phyloP scores from a whole-genome alignment of 2,329 filamentous ascomycete genomes.

The Setomelanomma holmii region DNA sequence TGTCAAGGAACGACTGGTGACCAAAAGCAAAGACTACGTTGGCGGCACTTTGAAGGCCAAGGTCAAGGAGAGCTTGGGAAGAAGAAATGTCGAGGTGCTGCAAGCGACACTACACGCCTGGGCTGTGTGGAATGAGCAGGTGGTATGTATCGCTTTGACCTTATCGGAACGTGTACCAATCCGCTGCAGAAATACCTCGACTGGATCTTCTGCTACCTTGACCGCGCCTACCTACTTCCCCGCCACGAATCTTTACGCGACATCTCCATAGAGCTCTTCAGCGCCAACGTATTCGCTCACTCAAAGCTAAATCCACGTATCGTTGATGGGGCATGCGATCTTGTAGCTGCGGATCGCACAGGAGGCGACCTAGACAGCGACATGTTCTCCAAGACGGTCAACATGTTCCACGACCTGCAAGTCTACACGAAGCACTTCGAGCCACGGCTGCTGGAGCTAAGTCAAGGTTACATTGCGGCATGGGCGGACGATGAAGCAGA shows the following conservation, averaged over 20 bases:
- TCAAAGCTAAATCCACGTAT: constrained; percentile 60
- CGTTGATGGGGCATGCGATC: constrained; percentile 74
- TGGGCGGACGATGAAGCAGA: constrained; percentile 72
- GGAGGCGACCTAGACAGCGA: constrained; percentile 65
- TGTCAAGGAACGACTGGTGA: constrained; percentile 71
- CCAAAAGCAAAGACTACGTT: constrained; percentile 71
- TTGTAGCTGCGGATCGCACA: constrained; percentile 76
- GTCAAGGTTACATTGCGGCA: constrained; percentile 70
- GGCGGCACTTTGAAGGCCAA: constrained; percentile 62
- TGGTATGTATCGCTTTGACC: constrained; percentile 61
- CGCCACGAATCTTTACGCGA: constrained; percentile 81
- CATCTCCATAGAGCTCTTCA: constrained; percentile 79
- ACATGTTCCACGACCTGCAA: constrained; percentile 84
- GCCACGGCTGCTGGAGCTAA: constrained; percentile 71
- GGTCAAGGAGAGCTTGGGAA: constrained; percentile 64
- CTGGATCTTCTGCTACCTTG: constrained; percentile 92
- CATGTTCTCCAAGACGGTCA: constrained; percentile 74
- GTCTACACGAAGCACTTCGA: constrained; percentile 85
- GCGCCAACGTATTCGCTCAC: constrained; percentile 65
- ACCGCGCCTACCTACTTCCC: constrained; percentile 84
- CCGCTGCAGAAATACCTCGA: constrained; percentile 71
- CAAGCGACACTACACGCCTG: constrained; percentile 68
- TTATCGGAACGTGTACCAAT: constrained; percentile 10
- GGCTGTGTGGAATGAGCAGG: constrained; percentile 78
- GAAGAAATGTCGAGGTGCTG: constrained; percentile 70